Evolutionary conservation across 202 grass and related monocot genomes (phyloP), one percentile per base, ranked within the genome.

Genomic region (Sporobolus alterniflorus): DNA sequence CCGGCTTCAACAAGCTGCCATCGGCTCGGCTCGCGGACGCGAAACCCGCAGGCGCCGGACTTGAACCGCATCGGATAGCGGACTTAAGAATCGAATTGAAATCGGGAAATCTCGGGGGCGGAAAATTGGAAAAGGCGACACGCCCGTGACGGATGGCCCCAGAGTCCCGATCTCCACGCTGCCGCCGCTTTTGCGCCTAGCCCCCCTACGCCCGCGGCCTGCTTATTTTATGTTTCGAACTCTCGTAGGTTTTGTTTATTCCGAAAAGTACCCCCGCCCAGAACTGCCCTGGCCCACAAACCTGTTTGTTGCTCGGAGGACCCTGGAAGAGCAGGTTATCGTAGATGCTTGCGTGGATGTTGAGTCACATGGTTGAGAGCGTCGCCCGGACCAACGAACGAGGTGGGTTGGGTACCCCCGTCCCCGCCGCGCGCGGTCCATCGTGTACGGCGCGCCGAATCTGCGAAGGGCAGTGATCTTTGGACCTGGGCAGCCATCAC

Each of bases 61-160:
- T 17, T 91, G 81, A 95, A 86, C 24, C 73, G 9, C 87, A 85
- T 76, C n/a, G 9, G 49, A 91, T 91, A 81, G 76, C 85, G 89
- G 93, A 92, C 77, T 75, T 59, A 6, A 83, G 68, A 69, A 39
- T 21, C 68, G 17, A 87, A 83, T 75, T 83, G 75, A 90, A 91
- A 82, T 49, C 22, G 11, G 74, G 67, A 83, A 90, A 90, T n/a
- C n/a, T 54, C 44, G 9, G 21, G 21, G 16, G 33, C 26, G 47
- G 48, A 42, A 56, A 42, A 7, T 68, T 8, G 30, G 55, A 79
- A 83, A 77, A 79, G 80, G 77, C 75, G 67, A 79, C 86, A 54
- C 73, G 90, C 85, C 83, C 88, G 93, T 87, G 88, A 90, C 79
- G 85, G 73, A 77, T 78, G 87, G 83, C 84, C 89, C 87, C 86